Evolutionary conservation across 345 rosid species (phyloP).

Genomic region (Hevea brasiliensis): DNA sequence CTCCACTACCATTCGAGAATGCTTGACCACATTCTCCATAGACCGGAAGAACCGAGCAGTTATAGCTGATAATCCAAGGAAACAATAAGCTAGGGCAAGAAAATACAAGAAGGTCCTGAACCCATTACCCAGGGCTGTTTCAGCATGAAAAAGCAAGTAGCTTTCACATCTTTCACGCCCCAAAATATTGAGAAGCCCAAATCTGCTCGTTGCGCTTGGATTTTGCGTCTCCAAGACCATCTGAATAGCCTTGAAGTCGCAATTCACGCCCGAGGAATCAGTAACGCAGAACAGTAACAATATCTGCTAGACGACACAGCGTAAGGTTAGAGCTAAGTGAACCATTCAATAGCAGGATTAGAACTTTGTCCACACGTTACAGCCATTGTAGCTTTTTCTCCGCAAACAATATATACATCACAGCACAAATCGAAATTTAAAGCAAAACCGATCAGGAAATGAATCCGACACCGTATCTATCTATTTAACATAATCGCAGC

Average conservation of each 20-base stretch:
- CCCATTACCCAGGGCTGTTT: conserved; percentile 50
- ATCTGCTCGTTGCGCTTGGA: conserved; percentile 20
- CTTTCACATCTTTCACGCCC: conserved; percentile 48
- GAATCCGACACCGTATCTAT: no score
- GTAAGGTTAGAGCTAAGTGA: no score
- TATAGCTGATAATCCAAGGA: conserved; percentile 80
- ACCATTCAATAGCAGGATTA: no score
- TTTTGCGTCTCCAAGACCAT: conserved; percentile 41
- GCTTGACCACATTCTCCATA: conserved; percentile 92
- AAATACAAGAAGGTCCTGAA: conserved; percentile 54
- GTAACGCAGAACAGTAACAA: background rate
- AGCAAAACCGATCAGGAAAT: no score
- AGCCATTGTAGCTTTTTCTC: background rate
- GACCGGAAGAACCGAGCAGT: conserved; percentile 78
- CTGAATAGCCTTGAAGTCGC: conserved; percentile 18
- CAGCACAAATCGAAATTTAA: no score
- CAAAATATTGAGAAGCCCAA: conserved; percentile 25
- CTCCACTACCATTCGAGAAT: conserved; percentile 67
- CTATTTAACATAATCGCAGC: no score
- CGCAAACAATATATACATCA: no score
- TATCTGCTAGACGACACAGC: background rate
- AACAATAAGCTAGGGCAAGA: conserved; percentile 81
- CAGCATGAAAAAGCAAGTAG: conserved; percentile 56
- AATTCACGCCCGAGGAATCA: conserved; percentile 19
- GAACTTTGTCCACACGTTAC: no score